Evolutionary conservation across 441 rosid species (phyloP), one percentile per base, ranked within the genome.

Genomic region (Monsonia emarginata): DNA sequence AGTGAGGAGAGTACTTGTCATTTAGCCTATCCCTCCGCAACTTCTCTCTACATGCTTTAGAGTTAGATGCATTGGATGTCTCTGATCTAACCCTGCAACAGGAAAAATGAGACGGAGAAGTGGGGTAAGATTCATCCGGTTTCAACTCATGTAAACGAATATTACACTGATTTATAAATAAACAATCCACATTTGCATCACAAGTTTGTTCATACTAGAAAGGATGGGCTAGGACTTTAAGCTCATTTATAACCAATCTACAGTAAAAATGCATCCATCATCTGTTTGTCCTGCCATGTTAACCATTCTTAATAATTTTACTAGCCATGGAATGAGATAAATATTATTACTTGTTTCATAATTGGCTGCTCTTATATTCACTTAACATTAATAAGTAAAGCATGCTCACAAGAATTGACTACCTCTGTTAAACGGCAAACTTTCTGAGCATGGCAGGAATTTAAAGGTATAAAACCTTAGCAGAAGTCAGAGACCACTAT

Each of bases 11-110:
- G 48, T 79, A 94, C 99, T 88, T 94, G 86, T 94, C 97, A 72
- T 91, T 94, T 25, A 94, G 86, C 75, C 81, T 85, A 79, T 94
- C 97, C 69, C 99, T 84, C 32, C 99, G 94, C 85, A 81, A 73
- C 83, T 94, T 94, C 87, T 94, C 99, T 81, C 99, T 79, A 70
- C 99, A 94, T 21, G 99, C 99, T 73, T 94, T 94, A 5, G 99
- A 91, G 91, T 89, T 84, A 63, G 95, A 77, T 46, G 76, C 77
- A 75, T 81, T 73, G 66, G 83, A 83, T n/a, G 84, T 75, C 69
- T 94, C 96, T 69, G 87, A 50, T 82, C 95, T 86, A 68, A 71
- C 84, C 88, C 99, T 94, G 85, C 77, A 78, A 59, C 56, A 80
- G 56, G 3, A 34, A 19, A 50, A 16, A n/a, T 28, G 48, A 18